Evolutionary conservation across 106 monocot genomes (phyloP).

Genomic region (Allium cepa): DNA sequence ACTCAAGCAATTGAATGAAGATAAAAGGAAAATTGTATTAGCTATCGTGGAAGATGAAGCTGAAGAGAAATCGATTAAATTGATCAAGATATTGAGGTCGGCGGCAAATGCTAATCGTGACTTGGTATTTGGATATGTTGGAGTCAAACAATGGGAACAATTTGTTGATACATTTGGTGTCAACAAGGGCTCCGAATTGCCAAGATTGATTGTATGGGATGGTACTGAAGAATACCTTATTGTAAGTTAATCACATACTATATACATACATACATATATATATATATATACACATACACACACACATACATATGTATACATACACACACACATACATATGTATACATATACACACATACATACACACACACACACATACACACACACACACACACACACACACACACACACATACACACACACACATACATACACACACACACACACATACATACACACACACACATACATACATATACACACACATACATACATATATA

Average conservation of each 20-base stretch:
- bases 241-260: conserved; percentile 30
- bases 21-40: conserved; percentile 70
- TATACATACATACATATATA: background rate
- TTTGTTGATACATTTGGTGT: conserved; percentile 80
- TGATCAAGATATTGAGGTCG: conserved; percentile 74
- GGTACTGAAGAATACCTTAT: conserved; percentile 77
- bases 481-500: too few relatives aligned
- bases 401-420: background rate
- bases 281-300: too few relatives aligned
- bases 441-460: background rate
- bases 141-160: conserved; percentile 87
- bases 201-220: conserved; percentile 84
- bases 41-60: conserved; percentile 64
- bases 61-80: conserved; percentile 42
- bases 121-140: conserved; percentile 83
- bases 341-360: too few relatives aligned
- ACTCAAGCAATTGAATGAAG: conserved; percentile 73
- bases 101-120: conserved; percentile 93
- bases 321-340: too few relatives aligned
- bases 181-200: conserved; percentile 47
- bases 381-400: fast-evolving
- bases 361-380: too few relatives aligned
- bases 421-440: fast-evolving
- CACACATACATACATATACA: too few relatives aligned
- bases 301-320: too few relatives aligned